phyloP scores from a whole-genome alignment of 2,329 filamentous ascomycete species.

The Claviceps humidiphila region DNA sequence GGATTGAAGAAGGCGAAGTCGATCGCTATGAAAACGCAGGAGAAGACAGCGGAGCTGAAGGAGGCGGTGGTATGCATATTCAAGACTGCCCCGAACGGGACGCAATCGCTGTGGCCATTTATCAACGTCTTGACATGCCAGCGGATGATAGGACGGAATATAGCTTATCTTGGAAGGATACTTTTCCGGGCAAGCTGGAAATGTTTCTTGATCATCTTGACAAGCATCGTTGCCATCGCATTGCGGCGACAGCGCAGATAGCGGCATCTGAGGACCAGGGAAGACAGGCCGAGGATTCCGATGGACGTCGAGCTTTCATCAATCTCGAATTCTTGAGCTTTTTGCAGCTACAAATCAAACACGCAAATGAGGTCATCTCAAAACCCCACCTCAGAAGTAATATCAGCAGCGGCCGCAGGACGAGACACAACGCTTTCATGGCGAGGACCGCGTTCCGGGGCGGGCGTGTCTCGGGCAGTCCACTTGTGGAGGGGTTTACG shows the following conservation, averaged over 20 bases:
- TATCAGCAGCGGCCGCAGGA: background rate
- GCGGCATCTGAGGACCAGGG: background rate
- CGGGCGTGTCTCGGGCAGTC: conserved; percentile 12
- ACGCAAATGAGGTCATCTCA: background rate
- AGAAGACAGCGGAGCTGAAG: background rate
- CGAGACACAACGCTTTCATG: background rate
- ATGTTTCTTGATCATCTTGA: conserved; percentile 3
- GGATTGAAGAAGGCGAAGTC: too few relatives aligned
- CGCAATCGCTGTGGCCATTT: too few relatives aligned
- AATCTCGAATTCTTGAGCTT: background rate
- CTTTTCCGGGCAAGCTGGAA: conserved; percentile 2
- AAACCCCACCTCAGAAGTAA: too few relatives aligned
- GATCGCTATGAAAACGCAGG: too few relatives aligned
- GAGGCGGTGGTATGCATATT: too few relatives aligned
- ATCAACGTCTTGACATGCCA: too few relatives aligned
- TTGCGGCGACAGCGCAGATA: background rate
- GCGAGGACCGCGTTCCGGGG: conserved; percentile 7
- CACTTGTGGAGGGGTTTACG: conserved; percentile 8
- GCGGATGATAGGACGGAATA: too few relatives aligned
- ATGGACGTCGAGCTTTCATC: background rate
- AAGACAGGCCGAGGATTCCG: background rate
- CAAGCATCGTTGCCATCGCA: background rate
- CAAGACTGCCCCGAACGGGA: too few relatives aligned
- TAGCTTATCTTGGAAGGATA: background rate
- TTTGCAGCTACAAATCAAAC: background rate